phyloP scores from a whole-genome alignment of 192 early-diverging fungal genomes.

The Backusella australiensis region DNA sequence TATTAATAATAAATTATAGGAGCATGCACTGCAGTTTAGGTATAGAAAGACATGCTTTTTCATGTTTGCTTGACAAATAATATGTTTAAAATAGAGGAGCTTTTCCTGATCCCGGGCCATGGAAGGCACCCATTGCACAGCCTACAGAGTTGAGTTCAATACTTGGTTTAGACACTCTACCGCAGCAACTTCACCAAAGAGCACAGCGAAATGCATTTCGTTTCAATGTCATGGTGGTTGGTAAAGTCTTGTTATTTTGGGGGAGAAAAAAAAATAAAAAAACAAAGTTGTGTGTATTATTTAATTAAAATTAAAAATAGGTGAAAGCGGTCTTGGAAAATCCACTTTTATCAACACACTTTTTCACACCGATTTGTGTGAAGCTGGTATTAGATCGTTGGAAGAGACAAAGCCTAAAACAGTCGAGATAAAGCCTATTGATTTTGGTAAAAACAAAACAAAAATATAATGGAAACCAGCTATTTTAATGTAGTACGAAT shows the following conservation, averaged over 20 bases:
- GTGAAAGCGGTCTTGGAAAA: constrained; percentile 98
- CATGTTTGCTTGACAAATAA: background rate
- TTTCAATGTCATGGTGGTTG: constrained; percentile 95
- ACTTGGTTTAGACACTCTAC: constrained; percentile 72
- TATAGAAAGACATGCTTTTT: background rate
- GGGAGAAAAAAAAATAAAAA: background rate
- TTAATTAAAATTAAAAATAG: constrained; percentile 38
- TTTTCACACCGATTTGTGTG: constrained; percentile 90
- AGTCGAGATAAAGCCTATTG: constrained; percentile 80
- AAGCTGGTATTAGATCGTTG: constrained; percentile 58
- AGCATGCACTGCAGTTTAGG: constrained; percentile 58
- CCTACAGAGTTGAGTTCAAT: constrained; percentile 47
- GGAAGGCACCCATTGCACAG: constrained; percentile 75
- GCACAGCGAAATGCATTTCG: constrained; percentile 74
- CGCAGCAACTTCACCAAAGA: constrained; percentile 64
- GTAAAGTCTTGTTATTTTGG: constrained; percentile 44
- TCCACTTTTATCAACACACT: constrained; percentile 99
- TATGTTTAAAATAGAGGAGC: constrained; percentile 36
- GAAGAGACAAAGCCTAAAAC: constrained; percentile 80
- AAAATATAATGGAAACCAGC: background rate
- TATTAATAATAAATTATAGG: constrained; percentile 30
- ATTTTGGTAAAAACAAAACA: constrained; percentile 56
- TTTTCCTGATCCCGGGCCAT: constrained; percentile 81
- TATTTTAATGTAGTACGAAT: constrained; percentile 2
- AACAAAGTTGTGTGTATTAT: background rate